Percentiles rank a stretch among this genome's conserved stretches.
Conservation (phyloP, 441 rosid genomes). For the Kokia cookei region DNA sequence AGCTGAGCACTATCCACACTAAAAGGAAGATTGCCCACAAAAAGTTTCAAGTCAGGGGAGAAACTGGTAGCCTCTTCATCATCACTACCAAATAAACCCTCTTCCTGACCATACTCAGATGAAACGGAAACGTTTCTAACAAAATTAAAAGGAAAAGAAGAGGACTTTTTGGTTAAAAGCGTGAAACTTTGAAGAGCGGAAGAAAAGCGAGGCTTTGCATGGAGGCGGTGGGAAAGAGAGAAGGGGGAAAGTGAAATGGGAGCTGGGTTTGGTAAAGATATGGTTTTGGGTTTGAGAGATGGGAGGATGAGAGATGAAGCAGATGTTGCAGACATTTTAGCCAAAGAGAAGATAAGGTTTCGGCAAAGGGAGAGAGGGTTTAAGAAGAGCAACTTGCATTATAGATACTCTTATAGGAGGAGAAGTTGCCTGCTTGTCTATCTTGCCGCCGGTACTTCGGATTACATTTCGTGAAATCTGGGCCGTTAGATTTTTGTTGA, state of each 20-base stretch:
- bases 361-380: not conserved
- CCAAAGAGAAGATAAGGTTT: constrained; percentile 22
- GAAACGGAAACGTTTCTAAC: constrained; percentile 55
- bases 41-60: constrained; percentile 72
- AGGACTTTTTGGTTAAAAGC: not conserved
- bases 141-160: constrained; percentile 31
- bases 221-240: constrained; percentile 32
- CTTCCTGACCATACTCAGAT: constrained; percentile 62
- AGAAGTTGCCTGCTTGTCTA: not conserved
- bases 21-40: constrained; percentile 96
- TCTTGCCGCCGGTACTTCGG: not conserved
- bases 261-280: constrained; percentile 29
- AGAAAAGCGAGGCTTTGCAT: constrained; percentile 23
- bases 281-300: constrained; percentile 43
- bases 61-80: constrained; percentile 32
- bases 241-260: constrained; percentile 30
- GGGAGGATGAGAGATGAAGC: constrained; percentile 60
- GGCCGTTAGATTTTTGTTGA: constrained; percentile 8
- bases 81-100: constrained; percentile 47
- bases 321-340: constrained; percentile 44
- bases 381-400: not conserved
- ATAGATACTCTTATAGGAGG: constrained; percentile 1
- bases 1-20: constrained; percentile 82
- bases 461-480: not conserved
- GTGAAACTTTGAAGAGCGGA: constrained; percentile 25